Conservation (phyloP, 192 early-diverging fungal genomes). For the Backusella macrospora region DNA sequence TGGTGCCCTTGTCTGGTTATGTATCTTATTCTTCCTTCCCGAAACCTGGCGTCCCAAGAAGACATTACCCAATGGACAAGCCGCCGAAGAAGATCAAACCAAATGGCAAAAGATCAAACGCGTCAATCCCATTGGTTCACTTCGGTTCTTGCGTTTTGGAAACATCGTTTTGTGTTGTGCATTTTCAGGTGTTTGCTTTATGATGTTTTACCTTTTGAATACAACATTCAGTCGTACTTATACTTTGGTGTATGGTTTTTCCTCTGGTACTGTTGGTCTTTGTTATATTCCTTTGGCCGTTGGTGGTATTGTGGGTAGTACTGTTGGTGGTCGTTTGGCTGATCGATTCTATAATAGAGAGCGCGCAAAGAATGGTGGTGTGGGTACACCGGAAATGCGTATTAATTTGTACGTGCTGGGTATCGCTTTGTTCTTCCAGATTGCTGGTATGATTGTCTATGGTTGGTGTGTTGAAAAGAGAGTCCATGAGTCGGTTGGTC, state of each 20-base stretch:
- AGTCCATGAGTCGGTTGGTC: constrained; percentile 32
- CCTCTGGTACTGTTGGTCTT: constrained; percentile 32
- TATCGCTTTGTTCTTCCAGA: constrained; percentile 8
- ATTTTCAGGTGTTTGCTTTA: constrained; percentile 31
- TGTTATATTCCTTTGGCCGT: constrained; percentile 40
- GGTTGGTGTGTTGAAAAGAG: constrained; percentile 41
- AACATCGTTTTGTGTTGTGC: constrained; percentile 29
- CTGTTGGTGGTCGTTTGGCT: constrained; percentile 25
- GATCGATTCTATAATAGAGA: constrained; percentile 28
- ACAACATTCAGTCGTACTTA: constrained; percentile 40
- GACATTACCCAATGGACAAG: neutral
- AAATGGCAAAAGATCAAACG: neutral
- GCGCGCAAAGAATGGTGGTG: constrained; percentile 14
- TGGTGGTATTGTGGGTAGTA: constrained; percentile 29
- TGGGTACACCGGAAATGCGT: constrained; percentile 34
- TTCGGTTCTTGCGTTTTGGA: constrained; percentile 21
- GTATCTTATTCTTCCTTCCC: constrained; percentile 25
- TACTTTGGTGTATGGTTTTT: constrained; percentile 35
- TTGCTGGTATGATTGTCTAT: constrained; percentile 25
- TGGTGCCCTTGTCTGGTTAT: neutral
- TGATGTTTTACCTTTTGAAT: constrained; percentile 36
- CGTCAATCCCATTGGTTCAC: constrained; percentile 33
- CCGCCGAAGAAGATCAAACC: neutral
- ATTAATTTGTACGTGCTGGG: constrained; percentile 23
- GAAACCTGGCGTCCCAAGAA: constrained; percentile 16